A percentile compares a stretch with the other conserved stretches of the same genome.
These are phyloP conservation scores for Tricladium varicosporioides DNA, from an alignment of 2,329 filamentous ascomycete species.

Conservation along the genomic window DNA sequence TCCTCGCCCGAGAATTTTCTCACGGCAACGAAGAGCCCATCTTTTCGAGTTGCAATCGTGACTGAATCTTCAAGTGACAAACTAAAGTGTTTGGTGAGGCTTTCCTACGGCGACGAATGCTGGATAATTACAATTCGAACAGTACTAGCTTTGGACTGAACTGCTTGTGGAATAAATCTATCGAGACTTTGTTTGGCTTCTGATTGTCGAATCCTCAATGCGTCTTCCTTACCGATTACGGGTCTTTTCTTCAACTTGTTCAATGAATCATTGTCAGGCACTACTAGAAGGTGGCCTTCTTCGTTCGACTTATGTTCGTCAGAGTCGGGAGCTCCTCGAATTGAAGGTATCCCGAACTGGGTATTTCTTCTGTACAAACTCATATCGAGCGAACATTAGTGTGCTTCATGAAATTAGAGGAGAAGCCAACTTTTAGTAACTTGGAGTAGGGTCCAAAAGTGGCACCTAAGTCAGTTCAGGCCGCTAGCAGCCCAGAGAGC, in stretches of 20 bases:
- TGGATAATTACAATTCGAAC: background rate
- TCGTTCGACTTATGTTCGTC: background rate
- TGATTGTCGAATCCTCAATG: background rate
- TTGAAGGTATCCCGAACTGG: conserved; percentile 5
- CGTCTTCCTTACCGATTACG: background rate
- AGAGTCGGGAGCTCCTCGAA: conserved; percentile 7
- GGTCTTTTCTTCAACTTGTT: conserved; percentile 14
- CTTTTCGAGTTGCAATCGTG: conserved; percentile 8
- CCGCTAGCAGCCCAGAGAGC: background rate
- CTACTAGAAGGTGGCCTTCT: background rate
- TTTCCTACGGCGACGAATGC: conserved; percentile 9
- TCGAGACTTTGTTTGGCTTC: too few relatives aligned
- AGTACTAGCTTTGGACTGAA: background rate
- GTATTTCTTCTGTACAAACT: conserved; percentile 12
- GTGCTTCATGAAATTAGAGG: background rate
- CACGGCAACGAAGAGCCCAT: conserved; percentile 10
- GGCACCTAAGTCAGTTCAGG: conserved; percentile 8
- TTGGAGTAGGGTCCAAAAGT: conserved; percentile 8
- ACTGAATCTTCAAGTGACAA: conserved; percentile 13
- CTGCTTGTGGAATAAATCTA: background rate
- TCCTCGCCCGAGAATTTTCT: conserved; percentile 10
- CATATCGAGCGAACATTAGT: background rate
- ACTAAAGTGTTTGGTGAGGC: conserved; percentile 7
- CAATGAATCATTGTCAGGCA: conserved; percentile 5
- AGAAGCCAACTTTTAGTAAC: conserved; percentile 6